Percentiles rank a stretch among this genome's conserved stretches.
Evolutionary conservation across 495 filamentous ascomycete species (phyloP).

Genomic region (Tuber brumale): DNA sequence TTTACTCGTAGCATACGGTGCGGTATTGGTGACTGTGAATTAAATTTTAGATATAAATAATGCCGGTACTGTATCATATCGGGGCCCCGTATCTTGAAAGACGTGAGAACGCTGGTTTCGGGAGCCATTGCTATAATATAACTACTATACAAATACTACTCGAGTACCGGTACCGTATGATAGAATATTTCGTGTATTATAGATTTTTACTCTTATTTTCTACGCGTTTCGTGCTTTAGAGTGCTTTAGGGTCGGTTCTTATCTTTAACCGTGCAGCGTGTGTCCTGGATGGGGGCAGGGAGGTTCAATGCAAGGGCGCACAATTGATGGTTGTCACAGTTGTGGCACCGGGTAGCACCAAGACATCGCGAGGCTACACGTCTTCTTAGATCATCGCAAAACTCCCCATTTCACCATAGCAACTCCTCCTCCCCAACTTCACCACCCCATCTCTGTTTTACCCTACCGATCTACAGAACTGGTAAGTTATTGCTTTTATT

Average conservation of each 20-base stretch:
- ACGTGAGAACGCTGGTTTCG: too few species aligned
- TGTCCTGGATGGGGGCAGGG: background rate
- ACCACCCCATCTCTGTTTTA: constrained; percentile 9
- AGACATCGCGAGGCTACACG: constrained; percentile 22
- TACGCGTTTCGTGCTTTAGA: background rate
- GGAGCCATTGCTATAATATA: background rate
- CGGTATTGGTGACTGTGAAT: too few species aligned
- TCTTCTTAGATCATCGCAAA: constrained; percentile 28
- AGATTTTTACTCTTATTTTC: background rate
- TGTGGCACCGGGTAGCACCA: constrained; percentile 8
- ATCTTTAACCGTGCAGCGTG: background rate
- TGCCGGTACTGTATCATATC: too few species aligned
- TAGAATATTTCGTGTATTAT: background rate
- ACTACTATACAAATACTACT: background rate
- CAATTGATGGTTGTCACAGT: background rate
- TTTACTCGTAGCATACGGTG: too few species aligned
- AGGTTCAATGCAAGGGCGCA: background rate
- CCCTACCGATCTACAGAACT: background rate
- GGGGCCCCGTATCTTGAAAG: too few species aligned
- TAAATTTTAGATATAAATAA: too few species aligned
- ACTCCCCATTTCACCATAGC: constrained; percentile 7
- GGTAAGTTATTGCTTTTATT: background rate
- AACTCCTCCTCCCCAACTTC: constrained; percentile 9
- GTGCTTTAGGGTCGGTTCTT: background rate
- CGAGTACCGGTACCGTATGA: too few species aligned